Conservation (phyloP, 331 rosid species). For the Rhamnella rubrinervis region DNA sequence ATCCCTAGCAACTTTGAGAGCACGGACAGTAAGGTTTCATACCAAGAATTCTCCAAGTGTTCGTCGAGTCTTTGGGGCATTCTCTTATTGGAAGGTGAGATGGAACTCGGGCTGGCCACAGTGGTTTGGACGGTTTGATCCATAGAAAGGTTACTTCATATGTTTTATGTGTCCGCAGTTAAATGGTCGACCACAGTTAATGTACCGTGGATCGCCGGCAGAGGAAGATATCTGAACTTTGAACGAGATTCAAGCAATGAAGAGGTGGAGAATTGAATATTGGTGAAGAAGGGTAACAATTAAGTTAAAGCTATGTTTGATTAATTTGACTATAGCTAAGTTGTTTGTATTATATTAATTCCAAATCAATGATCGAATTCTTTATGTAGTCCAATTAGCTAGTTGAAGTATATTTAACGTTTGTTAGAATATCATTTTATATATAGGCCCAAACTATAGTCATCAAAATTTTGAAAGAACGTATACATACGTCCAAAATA, state of each 20-base stretch:
- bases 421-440: too few species aligned
- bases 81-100: conserved; percentile 11
- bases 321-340: too few species aligned
- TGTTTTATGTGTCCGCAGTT: conserved; percentile 4
- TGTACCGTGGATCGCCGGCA: conserved; percentile 1
- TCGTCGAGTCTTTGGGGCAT: not conserved
- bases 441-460: too few species aligned
- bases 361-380: too few species aligned
- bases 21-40: not conserved
- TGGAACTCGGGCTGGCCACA: conserved; percentile 43
- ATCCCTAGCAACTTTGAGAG: conserved; percentile 40
- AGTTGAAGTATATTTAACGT: too few species aligned
- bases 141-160: conserved; percentile 61
- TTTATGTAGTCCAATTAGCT: too few species aligned
- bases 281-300: not conserved
- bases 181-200: conserved; percentile 21
- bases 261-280: not conserved
- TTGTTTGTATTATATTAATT: too few species aligned
- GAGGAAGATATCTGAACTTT: not conserved
- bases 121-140: conserved; percentile 9
- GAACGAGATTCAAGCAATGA: not conserved
- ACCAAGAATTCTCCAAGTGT: conserved; percentile 26
- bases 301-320: too few species aligned
- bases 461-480: too few species aligned
- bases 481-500: too few species aligned